Conservation (phyloP, 768 basidiomycete genomes). For the Boletus rubescentipes region DNA sequence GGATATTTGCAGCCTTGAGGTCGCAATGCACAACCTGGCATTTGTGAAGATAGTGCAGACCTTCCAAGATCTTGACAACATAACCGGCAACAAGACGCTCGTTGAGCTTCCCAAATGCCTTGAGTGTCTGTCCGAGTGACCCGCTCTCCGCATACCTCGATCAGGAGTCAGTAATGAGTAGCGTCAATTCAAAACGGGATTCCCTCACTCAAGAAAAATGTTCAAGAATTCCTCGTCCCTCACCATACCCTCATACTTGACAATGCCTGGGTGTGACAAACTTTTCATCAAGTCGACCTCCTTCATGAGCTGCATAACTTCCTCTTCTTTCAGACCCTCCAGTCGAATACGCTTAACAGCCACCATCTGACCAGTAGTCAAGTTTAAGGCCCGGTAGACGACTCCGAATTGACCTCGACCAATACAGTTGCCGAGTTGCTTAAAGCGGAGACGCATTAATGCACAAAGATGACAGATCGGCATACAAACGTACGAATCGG, state of each 20-base stretch:
- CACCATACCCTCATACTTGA: slow-evolving; percentile 96
- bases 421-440: slow-evolving; percentile 99
- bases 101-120: slow-evolving; percentile 91
- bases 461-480: neutral
- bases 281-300: slow-evolving; percentile 94
- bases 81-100: slow-evolving; percentile 90
- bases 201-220: slow-evolving; percentile 87
- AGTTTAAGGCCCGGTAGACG: slow-evolving; percentile 91
- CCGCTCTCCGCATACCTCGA: slow-evolving; percentile 93
- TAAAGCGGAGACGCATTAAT: slow-evolving; percentile 13
- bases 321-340: slow-evolving; percentile 87
- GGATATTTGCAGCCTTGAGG: slow-evolving; percentile 96
- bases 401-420: slow-evolving; percentile 96
- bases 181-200: neutral
- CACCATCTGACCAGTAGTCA: slow-evolving; percentile 96
- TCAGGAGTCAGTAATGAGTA: slow-evolving; percentile 14
- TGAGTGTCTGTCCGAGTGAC: slow-evolving; percentile 89
- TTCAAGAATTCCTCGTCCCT: slow-evolving; percentile 85
- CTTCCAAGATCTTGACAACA: slow-evolving; percentile 95
- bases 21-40: slow-evolving; percentile 96
- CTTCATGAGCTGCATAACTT: slow-evolving; percentile 87
- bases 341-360: slow-evolving; percentile 96
- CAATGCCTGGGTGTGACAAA: slow-evolving; percentile 90
- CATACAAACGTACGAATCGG: slow-evolving; percentile 66
- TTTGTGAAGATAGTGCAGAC: slow-evolving; percentile 87